A percentile compares a stretch with the other conserved stretches of the same genome.
Conservation (phyloP, 768 basidiomycete genomes). For the Leccinum fibrillosum region DNA sequence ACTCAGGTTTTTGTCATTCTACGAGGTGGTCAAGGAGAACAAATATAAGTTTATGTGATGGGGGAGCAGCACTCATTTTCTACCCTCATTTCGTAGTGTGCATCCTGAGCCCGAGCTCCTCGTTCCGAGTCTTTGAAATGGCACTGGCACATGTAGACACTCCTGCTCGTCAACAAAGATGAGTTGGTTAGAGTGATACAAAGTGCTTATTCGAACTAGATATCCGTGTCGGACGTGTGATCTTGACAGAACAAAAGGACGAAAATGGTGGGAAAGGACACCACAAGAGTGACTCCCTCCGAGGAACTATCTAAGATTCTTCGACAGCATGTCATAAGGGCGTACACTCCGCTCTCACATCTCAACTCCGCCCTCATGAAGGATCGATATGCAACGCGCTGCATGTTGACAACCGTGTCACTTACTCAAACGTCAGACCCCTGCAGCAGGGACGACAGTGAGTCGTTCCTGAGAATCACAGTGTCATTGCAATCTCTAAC, state of each 20-base stretch:
- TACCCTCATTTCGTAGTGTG: no score
- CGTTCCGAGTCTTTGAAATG: no score
- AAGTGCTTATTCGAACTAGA: background rate
- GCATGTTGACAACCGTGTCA: background rate
- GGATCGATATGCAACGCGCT: background rate
- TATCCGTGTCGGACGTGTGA: background rate
- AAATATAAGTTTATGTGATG: background rate
- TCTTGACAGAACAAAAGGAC: background rate
- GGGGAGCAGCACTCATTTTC: background rate
- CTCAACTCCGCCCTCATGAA: background rate
- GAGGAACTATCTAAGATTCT: background rate
- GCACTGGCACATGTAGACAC: no score
- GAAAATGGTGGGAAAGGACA: no score
- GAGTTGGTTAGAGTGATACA: background rate
- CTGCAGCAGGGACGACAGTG: background rate
- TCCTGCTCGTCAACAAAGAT: background rate
- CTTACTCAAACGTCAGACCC: background rate
- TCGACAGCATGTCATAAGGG: background rate
- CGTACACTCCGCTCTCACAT: background rate
- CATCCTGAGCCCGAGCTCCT: no score
- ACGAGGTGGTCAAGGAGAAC: background rate
- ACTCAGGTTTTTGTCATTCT: no score
- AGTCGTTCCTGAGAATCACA: conserved; percentile 21
- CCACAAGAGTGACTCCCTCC: background rate
- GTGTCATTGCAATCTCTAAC: background rate